A percentile compares a stretch with the other conserved stretches of the same genome.
Evolutionary conservation across 441 rosid species (phyloP).

Genomic region (Eutrema salsugineum): DNA sequence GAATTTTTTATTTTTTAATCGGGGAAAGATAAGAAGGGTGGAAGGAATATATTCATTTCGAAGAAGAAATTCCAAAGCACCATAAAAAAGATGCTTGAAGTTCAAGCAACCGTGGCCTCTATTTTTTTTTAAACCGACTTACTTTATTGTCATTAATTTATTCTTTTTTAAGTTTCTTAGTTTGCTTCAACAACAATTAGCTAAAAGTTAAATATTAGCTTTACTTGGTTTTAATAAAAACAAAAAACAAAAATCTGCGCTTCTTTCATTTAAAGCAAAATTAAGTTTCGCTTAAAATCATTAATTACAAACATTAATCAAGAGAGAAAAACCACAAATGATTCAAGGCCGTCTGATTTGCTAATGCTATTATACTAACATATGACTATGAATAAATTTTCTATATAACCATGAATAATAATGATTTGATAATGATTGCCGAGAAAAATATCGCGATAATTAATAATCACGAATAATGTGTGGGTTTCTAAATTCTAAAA

Average conservation of each 20-base stretch:
- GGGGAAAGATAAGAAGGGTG: slow-evolving; percentile 29
- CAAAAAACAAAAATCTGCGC: slow-evolving; percentile 23
- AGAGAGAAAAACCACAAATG: neutral
- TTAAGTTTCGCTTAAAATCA: neutral
- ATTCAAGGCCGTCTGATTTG: neutral
- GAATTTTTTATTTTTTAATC: neutral
- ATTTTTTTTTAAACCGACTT: slow-evolving; percentile 32
- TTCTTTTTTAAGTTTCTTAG: neutral
- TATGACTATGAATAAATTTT: neutral
- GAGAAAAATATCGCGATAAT: no score
- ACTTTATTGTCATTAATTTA: slow-evolving; percentile 23
- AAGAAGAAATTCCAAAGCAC: slow-evolving; percentile 55
- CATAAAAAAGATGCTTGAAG: slow-evolving; percentile 71
- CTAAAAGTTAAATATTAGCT: slow-evolving; percentile 64
- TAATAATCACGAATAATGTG: no score
- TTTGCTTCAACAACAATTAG: slow-evolving; percentile 33
- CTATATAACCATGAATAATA: neutral
- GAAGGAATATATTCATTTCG: slow-evolving; percentile 75
- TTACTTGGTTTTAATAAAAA: slow-evolving; percentile 37
- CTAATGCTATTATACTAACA: neutral
- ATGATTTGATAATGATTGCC: no score
- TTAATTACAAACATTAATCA: neutral
- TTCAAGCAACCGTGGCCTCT: slow-evolving; percentile 73
- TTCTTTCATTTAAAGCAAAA: slow-evolving; percentile 30
- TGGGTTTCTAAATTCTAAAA: no score